These are phyloP conservation scores for Adansonia gregorii DNA, from an alignment of 441 rosid genomes.

Conservation along the genomic window DNA sequence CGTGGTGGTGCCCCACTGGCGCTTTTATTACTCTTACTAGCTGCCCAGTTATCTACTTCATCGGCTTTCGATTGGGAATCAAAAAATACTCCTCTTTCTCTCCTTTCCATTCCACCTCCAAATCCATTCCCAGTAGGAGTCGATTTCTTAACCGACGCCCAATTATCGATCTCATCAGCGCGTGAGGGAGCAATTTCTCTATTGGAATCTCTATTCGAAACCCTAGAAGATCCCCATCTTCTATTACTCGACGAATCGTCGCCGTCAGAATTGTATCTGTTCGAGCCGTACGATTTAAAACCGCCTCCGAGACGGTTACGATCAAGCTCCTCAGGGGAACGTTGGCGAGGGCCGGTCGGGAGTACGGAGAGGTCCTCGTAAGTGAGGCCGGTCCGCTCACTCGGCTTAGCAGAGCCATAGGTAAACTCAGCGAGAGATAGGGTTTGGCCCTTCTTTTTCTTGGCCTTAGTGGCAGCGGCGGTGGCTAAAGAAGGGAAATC, in stretches of 20 bases:
- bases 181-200: slow-evolving; percentile 64
- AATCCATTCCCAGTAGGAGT: slow-evolving; percentile 38
- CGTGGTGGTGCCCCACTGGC: slow-evolving; percentile 36
- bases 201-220: slow-evolving; percentile 46
- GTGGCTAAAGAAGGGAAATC: slow-evolving; percentile 74
- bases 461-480: slow-evolving; percentile 67
- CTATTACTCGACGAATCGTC: slow-evolving; percentile 53
- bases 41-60: slow-evolving; percentile 78
- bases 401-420: slow-evolving; percentile 33
- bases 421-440: slow-evolving; percentile 66
- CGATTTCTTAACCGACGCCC: slow-evolving; percentile 72
- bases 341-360: slow-evolving; percentile 87
- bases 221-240: slow-evolving; percentile 69
- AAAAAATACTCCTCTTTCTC: slow-evolving; percentile 52
- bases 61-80: slow-evolving; percentile 86
- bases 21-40: slow-evolving; percentile 42
- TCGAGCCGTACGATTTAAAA: slow-evolving; percentile 63
- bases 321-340: slow-evolving; percentile 84
- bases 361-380: slow-evolving; percentile 59
- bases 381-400: slow-evolving; percentile 47
- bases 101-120: slow-evolving; percentile 51
- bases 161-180: slow-evolving; percentile 88
- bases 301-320: slow-evolving; percentile 73
- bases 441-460: slow-evolving; percentile 75
- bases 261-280: slow-evolving; percentile 39